Evolutionary conservation across 805 yeast genomes (phyloP).

Genomic region (Suhomyces canberraensis): DNA sequence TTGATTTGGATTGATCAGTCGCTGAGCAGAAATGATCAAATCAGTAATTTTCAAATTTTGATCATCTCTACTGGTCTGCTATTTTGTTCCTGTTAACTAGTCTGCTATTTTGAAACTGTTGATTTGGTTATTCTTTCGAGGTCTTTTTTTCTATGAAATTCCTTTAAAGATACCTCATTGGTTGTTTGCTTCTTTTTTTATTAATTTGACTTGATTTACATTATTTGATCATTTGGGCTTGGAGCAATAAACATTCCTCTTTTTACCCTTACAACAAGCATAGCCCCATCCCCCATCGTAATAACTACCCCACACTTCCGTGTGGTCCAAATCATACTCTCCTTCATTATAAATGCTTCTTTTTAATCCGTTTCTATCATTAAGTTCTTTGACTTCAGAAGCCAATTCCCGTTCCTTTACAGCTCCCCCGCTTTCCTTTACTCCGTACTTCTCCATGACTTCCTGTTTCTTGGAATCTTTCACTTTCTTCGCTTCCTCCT

Average conservation of each 20-base stretch:
- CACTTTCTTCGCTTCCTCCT: slow-evolving; percentile 15
- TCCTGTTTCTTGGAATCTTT: slow-evolving; percentile 12
- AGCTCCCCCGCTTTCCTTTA: not conserved
- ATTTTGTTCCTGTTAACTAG: too few species aligned
- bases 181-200: too few species aligned
- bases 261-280: slow-evolving; percentile 36
- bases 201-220: too few species aligned
- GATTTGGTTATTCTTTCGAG: too few species aligned
- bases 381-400: not conserved
- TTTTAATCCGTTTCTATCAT: slow-evolving; percentile 8
- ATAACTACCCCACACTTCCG: slow-evolving; percentile 44
- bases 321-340: slow-evolving; percentile 34
- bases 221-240: too few species aligned
- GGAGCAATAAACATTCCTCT: slow-evolving; percentile 30
- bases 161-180: too few species aligned
- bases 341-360: slow-evolving; percentile 35
- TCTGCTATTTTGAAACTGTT: too few species aligned
- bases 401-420: not conserved
- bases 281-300: slow-evolving; percentile 46
- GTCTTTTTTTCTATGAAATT: too few species aligned
- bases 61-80: too few species aligned
- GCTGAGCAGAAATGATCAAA: too few species aligned
- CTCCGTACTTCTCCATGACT: slow-evolving; percentile 18
- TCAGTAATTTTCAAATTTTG: too few species aligned
- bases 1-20: too few species aligned